Percentiles rank a stretch among this genome's conserved stretches.
Evolutionary conservation across 176 grass and related monocot genomes (phyloP).

Genomic region (Raddia guianensis): DNA sequence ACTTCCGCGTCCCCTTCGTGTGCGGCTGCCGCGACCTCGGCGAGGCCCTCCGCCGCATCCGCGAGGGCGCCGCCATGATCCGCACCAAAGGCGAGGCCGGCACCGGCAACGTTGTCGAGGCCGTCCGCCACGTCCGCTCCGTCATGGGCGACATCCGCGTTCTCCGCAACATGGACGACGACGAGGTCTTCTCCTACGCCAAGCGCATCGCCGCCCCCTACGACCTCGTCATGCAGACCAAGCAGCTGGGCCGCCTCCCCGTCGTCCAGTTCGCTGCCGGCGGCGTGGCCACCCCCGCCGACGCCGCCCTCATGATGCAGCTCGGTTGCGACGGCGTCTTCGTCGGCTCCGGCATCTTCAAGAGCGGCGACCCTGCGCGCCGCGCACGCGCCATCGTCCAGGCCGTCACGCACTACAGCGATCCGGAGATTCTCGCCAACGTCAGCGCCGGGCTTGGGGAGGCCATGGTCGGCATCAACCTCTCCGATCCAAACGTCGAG

Average conservation of each 20-base stretch:
- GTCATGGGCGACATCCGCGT: conserved; percentile 39
- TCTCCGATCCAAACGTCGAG: conserved; percentile 51
- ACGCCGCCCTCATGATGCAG: conserved; percentile 54
- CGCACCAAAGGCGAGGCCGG: conserved; percentile 57
- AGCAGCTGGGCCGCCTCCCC: conserved; percentile 37
- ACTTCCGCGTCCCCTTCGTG: conserved; percentile 47
- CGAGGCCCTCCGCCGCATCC: conserved; percentile 47
- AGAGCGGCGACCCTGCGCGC: too few relatives aligned
- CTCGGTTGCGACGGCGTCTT: conserved; percentile 26
- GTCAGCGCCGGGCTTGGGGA: conserved; percentile 53
- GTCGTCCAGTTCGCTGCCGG: background rate
- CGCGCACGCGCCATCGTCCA: too few relatives aligned
- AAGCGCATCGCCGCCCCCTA: conserved; percentile 50
- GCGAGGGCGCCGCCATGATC: conserved; percentile 46
- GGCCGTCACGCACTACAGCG: background rate
- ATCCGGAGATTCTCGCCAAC: conserved; percentile 46
- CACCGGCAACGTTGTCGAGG: conserved; percentile 45
- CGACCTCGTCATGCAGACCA: conserved; percentile 25
- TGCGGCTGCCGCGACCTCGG: conserved; percentile 47
- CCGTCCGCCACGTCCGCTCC: conserved; percentile 45
- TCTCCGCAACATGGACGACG: conserved; percentile 48
- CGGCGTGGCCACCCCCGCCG: conserved; percentile 46
- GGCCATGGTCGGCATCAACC: conserved; percentile 63
- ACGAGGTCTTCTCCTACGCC: conserved; percentile 50
- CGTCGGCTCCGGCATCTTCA: too few relatives aligned